phyloP scores from a whole-genome alignment of 2,329 filamentous ascomycete species.

The Neonectria neomacrospora region DNA sequence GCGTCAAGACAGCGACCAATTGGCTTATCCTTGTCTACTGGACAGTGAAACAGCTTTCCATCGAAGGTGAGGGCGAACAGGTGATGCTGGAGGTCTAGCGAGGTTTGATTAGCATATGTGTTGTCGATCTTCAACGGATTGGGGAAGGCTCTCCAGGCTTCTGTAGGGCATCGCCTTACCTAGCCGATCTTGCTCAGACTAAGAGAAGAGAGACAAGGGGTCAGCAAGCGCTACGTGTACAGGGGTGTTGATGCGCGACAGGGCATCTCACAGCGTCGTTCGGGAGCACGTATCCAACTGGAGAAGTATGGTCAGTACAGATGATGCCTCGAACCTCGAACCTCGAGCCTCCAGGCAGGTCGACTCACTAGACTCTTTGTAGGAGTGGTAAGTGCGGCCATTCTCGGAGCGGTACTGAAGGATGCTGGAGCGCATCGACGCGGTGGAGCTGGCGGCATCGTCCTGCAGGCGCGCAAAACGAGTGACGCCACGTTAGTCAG shows the following conservation, averaged over 20 bases:
- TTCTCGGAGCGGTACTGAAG: conserved; percentile 51
- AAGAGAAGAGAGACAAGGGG: neutral
- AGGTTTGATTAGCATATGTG: neutral
- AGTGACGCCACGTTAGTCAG: neutral
- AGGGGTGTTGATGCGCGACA: neutral
- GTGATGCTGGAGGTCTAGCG: conserved; percentile 51
- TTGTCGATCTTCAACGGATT: neutral
- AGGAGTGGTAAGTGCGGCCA: conserved; percentile 53
- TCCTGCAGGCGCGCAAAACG: conserved; percentile 33
- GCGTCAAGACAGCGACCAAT: conserved; percentile 54
- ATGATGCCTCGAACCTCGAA: neutral
- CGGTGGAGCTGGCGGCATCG: conserved; percentile 44
- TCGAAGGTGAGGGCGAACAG: conserved; percentile 49
- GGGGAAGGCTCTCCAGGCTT: neutral
- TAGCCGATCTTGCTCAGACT: conserved; percentile 48
- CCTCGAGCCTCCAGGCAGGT: too few relatives aligned
- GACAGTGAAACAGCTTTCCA: conserved; percentile 45
- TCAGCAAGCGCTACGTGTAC: conserved; percentile 26
- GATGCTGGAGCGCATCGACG: conserved; percentile 51
- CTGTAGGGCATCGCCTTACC: conserved; percentile 29
- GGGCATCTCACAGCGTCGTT: conserved; percentile 43
- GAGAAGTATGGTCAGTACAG: neutral
- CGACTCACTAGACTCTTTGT: conserved; percentile 43
- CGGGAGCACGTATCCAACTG: conserved; percentile 45
- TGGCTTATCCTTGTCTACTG: conserved; percentile 37